A percentile compares a stretch with the other conserved stretches of the same genome.
These are phyloP conservation scores for Populus alba DNA, from an alignment of 345 rosid species.

Conservation along the genomic window DNA sequence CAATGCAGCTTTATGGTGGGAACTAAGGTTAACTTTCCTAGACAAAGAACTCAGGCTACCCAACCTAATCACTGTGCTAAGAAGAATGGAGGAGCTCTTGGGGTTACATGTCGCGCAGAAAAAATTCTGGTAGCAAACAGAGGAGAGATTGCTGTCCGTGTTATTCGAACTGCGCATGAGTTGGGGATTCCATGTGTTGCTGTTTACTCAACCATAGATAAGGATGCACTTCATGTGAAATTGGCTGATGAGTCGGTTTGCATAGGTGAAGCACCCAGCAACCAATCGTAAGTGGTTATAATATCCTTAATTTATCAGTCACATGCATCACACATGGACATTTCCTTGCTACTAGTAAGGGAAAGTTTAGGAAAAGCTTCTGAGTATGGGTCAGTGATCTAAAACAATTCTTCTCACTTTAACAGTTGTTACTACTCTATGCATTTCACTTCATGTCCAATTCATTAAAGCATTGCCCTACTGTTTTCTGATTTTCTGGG, in stretches of 20 bases:
- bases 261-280: conserved; percentile 99
- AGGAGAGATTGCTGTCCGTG: conserved; percentile 96
- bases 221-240: conserved; percentile 93
- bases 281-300: conserved; percentile 69
- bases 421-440: not conserved
- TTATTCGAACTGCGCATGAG: conserved; percentile 93
- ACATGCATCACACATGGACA: not conserved
- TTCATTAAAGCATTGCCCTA: not conserved
- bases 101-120: conserved; percentile 58
- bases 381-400: not conserved
- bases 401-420: not conserved
- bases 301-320: not conserved
- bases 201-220: conserved; percentile 92
- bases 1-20: conserved; percentile 66
- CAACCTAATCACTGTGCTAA: conserved; percentile 30
- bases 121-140: conserved; percentile 91
- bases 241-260: conserved; percentile 96
- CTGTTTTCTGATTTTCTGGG: not conserved
- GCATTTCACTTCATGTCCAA: not conserved
- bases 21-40: conserved; percentile 48
- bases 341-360: not conserved
- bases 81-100: conserved; percentile 52
- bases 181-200: conserved; percentile 98
- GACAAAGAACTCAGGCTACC: conserved; percentile 39
- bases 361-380: not conserved